Evolutionary conservation across 345 rosid species (phyloP).

Genomic region (Populus tremula): DNA sequence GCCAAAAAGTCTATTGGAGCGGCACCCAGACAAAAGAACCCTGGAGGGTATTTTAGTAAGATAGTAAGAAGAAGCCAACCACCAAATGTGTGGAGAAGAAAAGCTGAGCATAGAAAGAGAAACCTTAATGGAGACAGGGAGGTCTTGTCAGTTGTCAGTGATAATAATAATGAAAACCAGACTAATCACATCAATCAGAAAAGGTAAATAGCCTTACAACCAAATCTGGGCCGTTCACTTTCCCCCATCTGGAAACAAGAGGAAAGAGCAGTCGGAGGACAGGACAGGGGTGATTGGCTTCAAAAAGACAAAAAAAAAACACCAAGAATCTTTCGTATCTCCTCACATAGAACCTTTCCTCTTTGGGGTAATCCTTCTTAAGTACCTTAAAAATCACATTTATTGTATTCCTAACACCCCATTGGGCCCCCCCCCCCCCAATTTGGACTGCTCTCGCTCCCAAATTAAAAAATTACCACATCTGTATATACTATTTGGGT

Average conservation of each 20-base stretch:
- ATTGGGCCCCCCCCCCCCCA: not conserved
- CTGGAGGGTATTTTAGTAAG: slow-evolving; percentile 7
- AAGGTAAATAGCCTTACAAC: not conserved
- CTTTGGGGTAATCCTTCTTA: slow-evolving; percentile 8
- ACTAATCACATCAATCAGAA: not conserved
- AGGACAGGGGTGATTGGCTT: not conserved
- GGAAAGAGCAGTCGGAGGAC: not conserved
- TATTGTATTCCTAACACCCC: not conserved
- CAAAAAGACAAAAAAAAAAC: not conserved
- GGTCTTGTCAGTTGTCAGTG: slow-evolving; percentile 20
- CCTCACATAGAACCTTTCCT: slow-evolving; percentile 36
- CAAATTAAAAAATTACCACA: no score
- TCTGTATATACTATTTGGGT: not conserved
- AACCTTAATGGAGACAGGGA: slow-evolving; percentile 43
- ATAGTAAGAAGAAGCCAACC: slow-evolving; percentile 11
- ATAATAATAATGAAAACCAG: not conserved
- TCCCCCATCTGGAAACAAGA: not conserved
- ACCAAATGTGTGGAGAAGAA: slow-evolving; percentile 27
- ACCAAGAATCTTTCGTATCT: not conserved
- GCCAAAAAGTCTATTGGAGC: no score
- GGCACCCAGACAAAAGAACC: no score
- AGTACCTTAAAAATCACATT: not conserved
- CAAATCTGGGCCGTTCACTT: slow-evolving; percentile 38
- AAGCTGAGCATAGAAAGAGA: slow-evolving; percentile 20
- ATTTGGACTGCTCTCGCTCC: not conserved